A percentile compares a stretch with the other conserved stretches of the same genome.
Conservation (phyloP, 345 rosid genomes). For the Brassica carinata region DNA sequence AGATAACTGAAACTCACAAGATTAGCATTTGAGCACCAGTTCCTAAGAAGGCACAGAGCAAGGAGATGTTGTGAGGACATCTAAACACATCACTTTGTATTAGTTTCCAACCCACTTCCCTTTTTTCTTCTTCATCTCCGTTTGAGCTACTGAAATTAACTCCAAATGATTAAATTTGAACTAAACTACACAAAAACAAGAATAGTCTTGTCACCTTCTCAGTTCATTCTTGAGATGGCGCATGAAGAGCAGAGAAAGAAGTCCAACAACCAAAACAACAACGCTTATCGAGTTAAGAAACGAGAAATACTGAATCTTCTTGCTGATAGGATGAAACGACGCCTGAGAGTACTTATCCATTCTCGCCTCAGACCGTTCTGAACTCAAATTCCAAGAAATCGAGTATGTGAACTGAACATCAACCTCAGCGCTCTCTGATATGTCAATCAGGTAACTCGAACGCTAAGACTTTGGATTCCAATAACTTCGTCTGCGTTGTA, state of each 20-base stretch:
- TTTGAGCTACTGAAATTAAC: constrained; percentile 50
- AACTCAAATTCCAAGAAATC: constrained; percentile 67
- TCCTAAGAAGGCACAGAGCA: constrained; percentile 79
- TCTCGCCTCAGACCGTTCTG: constrained; percentile 53
- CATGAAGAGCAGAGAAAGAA: constrained; percentile 57
- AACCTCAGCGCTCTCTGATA: constrained; percentile 57
- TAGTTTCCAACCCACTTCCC: constrained; percentile 80
- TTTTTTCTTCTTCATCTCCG: constrained; percentile 78
- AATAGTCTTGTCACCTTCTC: constrained; percentile 49
- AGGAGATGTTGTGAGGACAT: constrained; percentile 59
- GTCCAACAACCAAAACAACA: constrained; percentile 56
- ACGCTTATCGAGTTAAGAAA: constrained; percentile 58
- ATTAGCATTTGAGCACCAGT: constrained; percentile 73
- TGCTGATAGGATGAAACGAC: constrained; percentile 54
- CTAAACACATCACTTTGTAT: constrained; percentile 76
- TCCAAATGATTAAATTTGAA: not conserved
- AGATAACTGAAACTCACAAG: too few relatives aligned
- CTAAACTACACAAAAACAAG: constrained; percentile 8
- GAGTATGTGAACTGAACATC: constrained; percentile 78
- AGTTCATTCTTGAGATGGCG: constrained; percentile 72
- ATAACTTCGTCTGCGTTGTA: constrained; percentile 59
- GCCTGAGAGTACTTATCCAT: constrained; percentile 65
- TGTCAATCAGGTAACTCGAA: constrained; percentile 64
- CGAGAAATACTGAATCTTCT: constrained; percentile 74
- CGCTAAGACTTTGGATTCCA: constrained; percentile 60